A percentile compares a stretch with the other conserved stretches of the same genome.
Conservation (phyloP, 1,139 yeast species). For the Blastobotrys indianensis region DNA sequence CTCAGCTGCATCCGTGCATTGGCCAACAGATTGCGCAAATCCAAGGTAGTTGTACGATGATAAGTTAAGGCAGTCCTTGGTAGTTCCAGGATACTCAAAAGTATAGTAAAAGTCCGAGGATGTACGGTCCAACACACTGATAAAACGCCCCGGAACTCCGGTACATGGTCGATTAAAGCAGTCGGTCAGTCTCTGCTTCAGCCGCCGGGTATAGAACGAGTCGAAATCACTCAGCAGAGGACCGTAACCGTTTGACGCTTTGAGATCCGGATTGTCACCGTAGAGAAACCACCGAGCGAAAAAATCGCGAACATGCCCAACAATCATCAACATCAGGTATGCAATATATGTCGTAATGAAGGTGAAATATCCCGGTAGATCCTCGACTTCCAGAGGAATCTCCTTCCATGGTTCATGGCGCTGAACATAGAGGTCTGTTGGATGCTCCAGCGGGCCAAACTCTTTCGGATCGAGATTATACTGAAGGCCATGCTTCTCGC, state of each 20-base stretch:
- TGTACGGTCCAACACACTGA: conserved; percentile 71
- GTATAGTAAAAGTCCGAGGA: conserved; percentile 52
- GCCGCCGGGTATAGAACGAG: conserved; percentile 84
- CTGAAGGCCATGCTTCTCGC: conserved; percentile 2
- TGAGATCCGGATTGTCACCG: conserved; percentile 52
- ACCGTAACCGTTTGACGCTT: conserved; percentile 85
- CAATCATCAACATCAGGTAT: conserved; percentile 72
- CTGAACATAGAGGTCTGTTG: conserved; percentile 39
- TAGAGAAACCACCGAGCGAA: conserved; percentile 72
- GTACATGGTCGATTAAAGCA: conserved; percentile 93
- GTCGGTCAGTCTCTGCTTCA: conserved; percentile 86
- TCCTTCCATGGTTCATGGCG: conserved; percentile 21
- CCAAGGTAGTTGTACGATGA: conserved; percentile 93
- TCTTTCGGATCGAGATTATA: conserved; percentile 21
- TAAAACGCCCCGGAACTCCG: conserved; percentile 94
- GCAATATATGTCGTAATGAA: conserved; percentile 77
- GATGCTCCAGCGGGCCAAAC: conserved; percentile 23
- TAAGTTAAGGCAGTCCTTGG: conserved; percentile 73
- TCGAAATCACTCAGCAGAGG: conserved; percentile 96
- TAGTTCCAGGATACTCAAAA: conserved; percentile 67
- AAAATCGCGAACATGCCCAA: conserved; percentile 89
- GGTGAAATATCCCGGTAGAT: conserved; percentile 71
- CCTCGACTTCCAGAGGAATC: conserved; percentile 46
- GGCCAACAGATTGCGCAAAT: conserved; percentile 91
- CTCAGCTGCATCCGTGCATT: conserved; percentile 77